A percentile compares a stretch with the other conserved stretches of the same genome.
phyloP scores from a whole-genome alignment of 2,329 filamentous ascomycete genomes.

The Xylariales sp. region DNA sequence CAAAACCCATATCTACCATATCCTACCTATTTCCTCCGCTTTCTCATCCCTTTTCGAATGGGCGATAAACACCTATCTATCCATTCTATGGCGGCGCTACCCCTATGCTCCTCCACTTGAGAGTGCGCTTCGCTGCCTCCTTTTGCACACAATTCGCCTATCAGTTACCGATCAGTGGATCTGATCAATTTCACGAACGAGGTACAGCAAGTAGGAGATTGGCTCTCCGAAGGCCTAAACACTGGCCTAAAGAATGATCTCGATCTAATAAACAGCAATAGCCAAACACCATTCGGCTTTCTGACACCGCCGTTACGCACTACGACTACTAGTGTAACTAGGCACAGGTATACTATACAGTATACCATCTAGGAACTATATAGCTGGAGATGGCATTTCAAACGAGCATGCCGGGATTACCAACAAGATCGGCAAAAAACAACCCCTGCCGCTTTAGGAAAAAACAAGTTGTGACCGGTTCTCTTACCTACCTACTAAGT shows the following conservation, averaged over 20 bases:
- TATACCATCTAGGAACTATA: too few species aligned
- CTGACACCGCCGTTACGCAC: not conserved
- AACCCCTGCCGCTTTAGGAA: not conserved
- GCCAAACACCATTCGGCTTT: conserved; percentile 1
- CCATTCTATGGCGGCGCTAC: not conserved
- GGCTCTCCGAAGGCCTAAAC: not conserved
- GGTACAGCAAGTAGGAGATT: conserved; percentile 6
- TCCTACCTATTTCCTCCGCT: too few species aligned
- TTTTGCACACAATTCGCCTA: not conserved
- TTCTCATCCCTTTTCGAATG: too few species aligned
- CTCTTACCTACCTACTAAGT: not conserved
- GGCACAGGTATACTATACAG: too few species aligned
- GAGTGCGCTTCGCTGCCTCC: conserved; percentile 2
- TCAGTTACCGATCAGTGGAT: conserved; percentile 4
- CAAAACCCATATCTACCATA: too few species aligned
- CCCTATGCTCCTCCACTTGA: not conserved
- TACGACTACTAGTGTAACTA: not conserved
- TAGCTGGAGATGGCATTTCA: conserved; percentile 19
- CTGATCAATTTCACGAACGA: conserved; percentile 5
- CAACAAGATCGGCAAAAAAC: conserved; percentile 5
- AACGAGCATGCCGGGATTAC: conserved; percentile 18
- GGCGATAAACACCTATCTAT: too few species aligned
- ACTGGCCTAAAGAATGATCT: conserved; percentile 5
- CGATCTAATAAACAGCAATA: not conserved
- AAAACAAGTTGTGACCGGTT: conserved; percentile 13